These are phyloP conservation scores for Ormosia emarginata DNA, from an alignment of 306 rosid species.

Conservation along the genomic window DNA sequence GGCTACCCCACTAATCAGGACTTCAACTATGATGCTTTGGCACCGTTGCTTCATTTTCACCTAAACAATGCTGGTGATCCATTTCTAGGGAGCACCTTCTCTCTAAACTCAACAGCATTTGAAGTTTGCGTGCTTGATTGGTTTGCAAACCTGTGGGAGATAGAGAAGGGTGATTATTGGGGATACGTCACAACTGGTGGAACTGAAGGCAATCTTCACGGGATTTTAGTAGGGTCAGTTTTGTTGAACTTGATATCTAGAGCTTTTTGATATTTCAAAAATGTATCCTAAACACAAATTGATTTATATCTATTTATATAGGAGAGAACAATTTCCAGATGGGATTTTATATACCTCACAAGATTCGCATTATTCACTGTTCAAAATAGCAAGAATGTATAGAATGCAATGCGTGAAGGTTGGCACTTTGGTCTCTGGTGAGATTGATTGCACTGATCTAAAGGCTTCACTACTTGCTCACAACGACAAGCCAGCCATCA, in stretches of 20 bases:
- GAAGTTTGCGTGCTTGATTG: slow-evolving; percentile 73
- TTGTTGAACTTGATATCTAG: background rate
- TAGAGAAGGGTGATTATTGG: slow-evolving; percentile 64
- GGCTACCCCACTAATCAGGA: slow-evolving; percentile 36
- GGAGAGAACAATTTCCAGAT: slow-evolving; percentile 70
- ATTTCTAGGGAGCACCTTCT: slow-evolving; percentile 49
- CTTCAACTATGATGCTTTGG: slow-evolving; percentile 61
- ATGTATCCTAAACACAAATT: background rate
- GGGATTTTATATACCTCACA: slow-evolving; percentile 67
- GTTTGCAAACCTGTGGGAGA: slow-evolving; percentile 76
- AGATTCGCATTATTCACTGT: slow-evolving; percentile 70
- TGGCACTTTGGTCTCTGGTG: slow-evolving; percentile 49
- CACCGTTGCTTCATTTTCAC: slow-evolving; percentile 56
- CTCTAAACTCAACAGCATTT: slow-evolving; percentile 56
- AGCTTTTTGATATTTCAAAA: background rate
- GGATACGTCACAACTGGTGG: slow-evolving; percentile 80
- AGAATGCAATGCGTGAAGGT: slow-evolving; percentile 69
- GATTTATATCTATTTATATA: background rate
- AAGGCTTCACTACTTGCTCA: slow-evolving; percentile 44
- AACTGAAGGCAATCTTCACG: slow-evolving; percentile 79
- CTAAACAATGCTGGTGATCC: slow-evolving; percentile 76
- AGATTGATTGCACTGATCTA: slow-evolving; percentile 61
- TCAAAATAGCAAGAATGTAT: slow-evolving; percentile 72
- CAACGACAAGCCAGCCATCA: slow-evolving; percentile 69
- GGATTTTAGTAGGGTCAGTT: slow-evolving; percentile 66